A percentile compares a stretch with the other conserved stretches of the same genome.
These are phyloP conservation scores for Drosera spatulata DNA, from an alignment of 179 eudicot species.

Conservation along the genomic window DNA sequence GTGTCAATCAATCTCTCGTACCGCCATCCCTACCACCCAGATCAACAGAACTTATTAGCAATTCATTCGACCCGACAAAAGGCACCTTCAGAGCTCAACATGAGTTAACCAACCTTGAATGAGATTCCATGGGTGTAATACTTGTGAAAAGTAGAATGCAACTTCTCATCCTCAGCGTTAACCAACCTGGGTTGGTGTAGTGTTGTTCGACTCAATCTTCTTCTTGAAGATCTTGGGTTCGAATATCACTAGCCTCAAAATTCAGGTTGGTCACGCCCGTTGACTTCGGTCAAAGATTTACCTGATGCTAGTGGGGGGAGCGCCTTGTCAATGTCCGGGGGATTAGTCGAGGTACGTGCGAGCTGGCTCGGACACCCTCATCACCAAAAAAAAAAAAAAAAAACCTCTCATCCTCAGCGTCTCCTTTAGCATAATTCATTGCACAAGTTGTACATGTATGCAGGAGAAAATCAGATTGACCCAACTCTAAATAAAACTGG, in stretches of 20 bases:
- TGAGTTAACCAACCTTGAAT: constrained; percentile 43
- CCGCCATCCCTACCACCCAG: constrained; percentile 57
- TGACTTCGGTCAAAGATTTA: no score
- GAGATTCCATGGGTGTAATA: constrained; percentile 65
- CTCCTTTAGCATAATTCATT: constrained; percentile 61
- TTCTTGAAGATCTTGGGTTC: no score
- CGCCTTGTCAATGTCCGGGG: no score
- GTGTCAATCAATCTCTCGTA: constrained; percentile 40
- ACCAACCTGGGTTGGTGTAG: no score
- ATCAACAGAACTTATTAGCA: not conserved
- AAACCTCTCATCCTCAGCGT: constrained; percentile 56
- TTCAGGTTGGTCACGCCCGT: no score
- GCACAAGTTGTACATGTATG: constrained; percentile 69
- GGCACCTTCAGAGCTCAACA: not conserved
- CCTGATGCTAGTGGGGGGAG: no score
- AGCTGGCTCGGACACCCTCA: no score
- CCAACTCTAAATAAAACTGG: constrained; percentile 77
- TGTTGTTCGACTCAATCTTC: no score
- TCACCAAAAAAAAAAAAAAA: no score
- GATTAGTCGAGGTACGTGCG: no score
- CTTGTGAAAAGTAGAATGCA: constrained; percentile 64
- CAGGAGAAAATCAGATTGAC: constrained; percentile 87
- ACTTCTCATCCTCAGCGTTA: constrained; percentile 55
- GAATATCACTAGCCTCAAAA: no score
- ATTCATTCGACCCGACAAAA: constrained; percentile 1